Percentiles rank a stretch among this genome's conserved stretches.
phyloP scores from a whole-genome alignment of 2,329 filamentous ascomycete genomes.

The Epichloe coenophiala region DNA sequence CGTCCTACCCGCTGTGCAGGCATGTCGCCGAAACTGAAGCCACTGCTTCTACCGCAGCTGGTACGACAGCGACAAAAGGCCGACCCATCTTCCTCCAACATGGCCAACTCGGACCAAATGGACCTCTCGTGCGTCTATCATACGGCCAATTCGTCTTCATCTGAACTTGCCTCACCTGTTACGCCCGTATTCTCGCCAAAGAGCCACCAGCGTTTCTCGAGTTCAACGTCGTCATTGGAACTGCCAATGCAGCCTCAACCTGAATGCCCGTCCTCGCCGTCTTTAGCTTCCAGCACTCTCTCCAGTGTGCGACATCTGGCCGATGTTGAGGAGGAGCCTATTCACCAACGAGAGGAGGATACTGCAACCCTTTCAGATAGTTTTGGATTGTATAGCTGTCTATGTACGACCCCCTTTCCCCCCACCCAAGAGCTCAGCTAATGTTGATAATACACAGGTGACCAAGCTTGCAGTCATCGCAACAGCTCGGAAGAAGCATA shows the following conservation, averaged over 20 bases:
- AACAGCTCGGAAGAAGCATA: conserved; percentile 29
- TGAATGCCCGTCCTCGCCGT: conserved; percentile 10
- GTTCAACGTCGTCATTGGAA: conserved; percentile 68
- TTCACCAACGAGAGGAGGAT: conserved; percentile 56
- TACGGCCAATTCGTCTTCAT: conserved; percentile 42
- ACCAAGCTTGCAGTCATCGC: conserved; percentile 46
- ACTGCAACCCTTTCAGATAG: conserved; percentile 13
- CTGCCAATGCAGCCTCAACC: conserved; percentile 27
- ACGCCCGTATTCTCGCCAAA: conserved; percentile 57
- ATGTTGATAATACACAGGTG: conserved; percentile 30
- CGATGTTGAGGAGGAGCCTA: conserved; percentile 73
- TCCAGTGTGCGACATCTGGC: conserved; percentile 56
- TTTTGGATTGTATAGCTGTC: conserved; percentile 48
- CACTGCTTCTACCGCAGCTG: conserved; percentile 6
- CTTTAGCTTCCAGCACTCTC: conserved; percentile 27
- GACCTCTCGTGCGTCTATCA: conserved; percentile 29
- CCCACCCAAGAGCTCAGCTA: conserved; percentile 3
- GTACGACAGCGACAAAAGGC: conserved; percentile 1
- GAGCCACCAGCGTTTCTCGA: conserved; percentile 52
- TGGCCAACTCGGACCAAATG: conserved; percentile 19
- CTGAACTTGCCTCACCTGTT: conserved; percentile 55
- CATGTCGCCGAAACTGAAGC: conserved; percentile 6
- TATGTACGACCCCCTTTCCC: conserved; percentile 43
- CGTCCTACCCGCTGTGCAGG: conserved; percentile 1
- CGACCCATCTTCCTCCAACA: conserved; percentile 15